Evolutionary conservation across 345 rosid genomes (phyloP).

Genomic region (Luvunga scandens): DNA sequence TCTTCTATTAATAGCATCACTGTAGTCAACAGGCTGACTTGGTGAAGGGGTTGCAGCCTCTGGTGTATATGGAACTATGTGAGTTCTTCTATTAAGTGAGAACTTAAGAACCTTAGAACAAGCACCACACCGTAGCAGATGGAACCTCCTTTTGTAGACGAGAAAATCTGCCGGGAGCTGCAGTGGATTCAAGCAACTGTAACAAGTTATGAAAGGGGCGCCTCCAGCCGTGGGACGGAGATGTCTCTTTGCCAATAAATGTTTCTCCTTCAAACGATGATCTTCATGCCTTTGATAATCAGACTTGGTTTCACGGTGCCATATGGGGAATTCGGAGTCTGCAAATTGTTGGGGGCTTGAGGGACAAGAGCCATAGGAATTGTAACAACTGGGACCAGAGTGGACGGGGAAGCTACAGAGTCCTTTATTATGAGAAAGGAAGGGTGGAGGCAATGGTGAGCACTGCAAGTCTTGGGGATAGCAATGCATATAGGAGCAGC

Average conservation of each 20-base stretch:
- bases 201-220: slow-evolving; percentile 71
- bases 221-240: slow-evolving; percentile 79
- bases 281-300: slow-evolving; percentile 48
- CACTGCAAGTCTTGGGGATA: slow-evolving; percentile 30
- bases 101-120: slow-evolving; percentile 64
- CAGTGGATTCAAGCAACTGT: slow-evolving; percentile 48
- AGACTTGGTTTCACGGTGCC: slow-evolving; percentile 40
- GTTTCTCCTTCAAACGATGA: slow-evolving; percentile 43
- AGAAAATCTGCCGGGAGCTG: slow-evolving; percentile 86
- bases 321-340: slow-evolving; percentile 40
- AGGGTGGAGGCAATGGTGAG: slow-evolving; percentile 36
- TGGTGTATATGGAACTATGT: slow-evolving; percentile 46
- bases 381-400: slow-evolving; percentile 29
- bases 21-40: slow-evolving; percentile 30
- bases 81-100: slow-evolving; percentile 54
- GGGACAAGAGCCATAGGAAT: slow-evolving; percentile 47
- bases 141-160: slow-evolving; percentile 52
- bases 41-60: slow-evolving; percentile 28
- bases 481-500: slow-evolving; percentile 31
- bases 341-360: slow-evolving; percentile 54
- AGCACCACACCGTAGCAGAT: slow-evolving; percentile 71
- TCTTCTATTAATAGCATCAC: slow-evolving; percentile 15
- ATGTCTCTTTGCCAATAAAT: slow-evolving; percentile 51
- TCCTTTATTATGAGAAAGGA: slow-evolving; percentile 21
- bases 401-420: slow-evolving; percentile 23